These are phyloP conservation scores for Hypoxylon rickii DNA, from an alignment of 495 filamentous ascomycete species.

Conservation along the genomic window DNA sequence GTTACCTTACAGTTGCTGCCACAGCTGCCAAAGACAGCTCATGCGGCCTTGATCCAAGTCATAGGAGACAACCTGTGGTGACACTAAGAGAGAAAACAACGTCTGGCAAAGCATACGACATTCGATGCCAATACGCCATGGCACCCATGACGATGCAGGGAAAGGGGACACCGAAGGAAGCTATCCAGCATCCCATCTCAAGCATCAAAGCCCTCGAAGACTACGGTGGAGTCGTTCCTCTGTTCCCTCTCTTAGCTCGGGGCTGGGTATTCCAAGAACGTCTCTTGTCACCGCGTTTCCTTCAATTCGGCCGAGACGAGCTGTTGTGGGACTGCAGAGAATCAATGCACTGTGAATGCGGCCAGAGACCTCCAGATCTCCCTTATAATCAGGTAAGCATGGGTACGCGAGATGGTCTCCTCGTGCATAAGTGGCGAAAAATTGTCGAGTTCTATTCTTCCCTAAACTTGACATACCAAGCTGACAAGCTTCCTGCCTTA, in stretches of 20 bases:
- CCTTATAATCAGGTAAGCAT: slow-evolving; percentile 1
- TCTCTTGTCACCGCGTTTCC: slow-evolving; percentile 21
- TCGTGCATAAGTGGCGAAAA: slow-evolving; percentile 11
- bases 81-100: background rate
- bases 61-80: background rate
- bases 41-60: background rate
- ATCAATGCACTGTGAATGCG: slow-evolving; percentile 12
- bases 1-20: slow-evolving; percentile 21
- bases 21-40: slow-evolving; percentile 1
- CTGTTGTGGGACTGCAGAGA: slow-evolving; percentile 29
- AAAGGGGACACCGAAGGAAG: background rate
- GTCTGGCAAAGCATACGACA: background rate
- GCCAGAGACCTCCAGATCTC: slow-evolving; percentile 8
- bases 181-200: slow-evolving; percentile 1
- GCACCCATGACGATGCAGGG: background rate
- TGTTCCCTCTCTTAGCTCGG: slow-evolving; percentile 15
- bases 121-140: slow-evolving; percentile 1
- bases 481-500: slow-evolving; percentile 22
- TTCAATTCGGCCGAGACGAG: slow-evolving; percentile 26
- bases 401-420: background rate
- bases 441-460: slow-evolving; percentile 6
- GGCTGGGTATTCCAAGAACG: slow-evolving; percentile 31
- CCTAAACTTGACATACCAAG: slow-evolving; percentile 4
- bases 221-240: slow-evolving; percentile 1
- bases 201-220: background rate